Evolutionary conservation across 495 filamentous ascomycete genomes (phyloP).

Genomic region (Penicillium simplicissimum): DNA sequence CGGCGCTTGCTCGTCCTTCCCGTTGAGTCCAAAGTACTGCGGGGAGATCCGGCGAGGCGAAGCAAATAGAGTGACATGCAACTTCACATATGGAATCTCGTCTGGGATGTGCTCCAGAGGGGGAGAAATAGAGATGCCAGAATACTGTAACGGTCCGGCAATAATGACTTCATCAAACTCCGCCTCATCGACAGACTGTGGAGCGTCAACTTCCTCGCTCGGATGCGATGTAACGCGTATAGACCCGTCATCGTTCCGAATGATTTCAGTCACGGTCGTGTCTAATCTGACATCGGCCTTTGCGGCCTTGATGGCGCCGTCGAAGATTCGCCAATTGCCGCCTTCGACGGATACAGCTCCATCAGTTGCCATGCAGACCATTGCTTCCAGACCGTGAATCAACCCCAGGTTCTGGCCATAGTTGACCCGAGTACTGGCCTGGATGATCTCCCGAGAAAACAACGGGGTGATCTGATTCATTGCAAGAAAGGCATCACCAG

Average conservation of each 20-base stretch:
- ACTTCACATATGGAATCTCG: slow-evolving; percentile 73
- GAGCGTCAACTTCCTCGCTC: slow-evolving; percentile 22
- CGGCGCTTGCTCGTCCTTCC: slow-evolving; percentile 56
- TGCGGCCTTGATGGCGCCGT: slow-evolving; percentile 69
- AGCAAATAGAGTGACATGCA: slow-evolving; percentile 89
- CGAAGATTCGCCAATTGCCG: slow-evolving; percentile 96
- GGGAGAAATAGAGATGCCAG: slow-evolving; percentile 60
- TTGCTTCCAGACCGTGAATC: slow-evolving; percentile 88
- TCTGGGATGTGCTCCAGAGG: slow-evolving; percentile 59
- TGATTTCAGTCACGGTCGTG: slow-evolving; percentile 64
- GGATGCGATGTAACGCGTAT: slow-evolving; percentile 53
- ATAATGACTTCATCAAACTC: slow-evolving; percentile 79
- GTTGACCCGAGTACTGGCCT: slow-evolving; percentile 91
- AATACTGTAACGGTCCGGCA: slow-evolving; percentile 73
- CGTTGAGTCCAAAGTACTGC: slow-evolving; percentile 65
- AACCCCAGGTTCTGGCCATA: slow-evolving; percentile 84
- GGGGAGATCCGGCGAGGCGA: slow-evolving; percentile 69
- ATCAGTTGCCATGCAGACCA: slow-evolving; percentile 92
- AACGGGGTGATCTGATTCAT: slow-evolving; percentile 63
- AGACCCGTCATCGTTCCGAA: slow-evolving; percentile 45
- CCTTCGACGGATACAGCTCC: slow-evolving; percentile 77
- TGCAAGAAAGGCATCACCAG: slow-evolving; percentile 69
- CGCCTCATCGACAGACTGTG: slow-evolving; percentile 26
- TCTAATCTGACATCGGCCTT: slow-evolving; percentile 64
- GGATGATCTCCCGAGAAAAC: slow-evolving; percentile 83